A percentile compares a stretch with the other conserved stretches of the same genome.
These are phyloP conservation scores for Thielaviopsis cerberus DNA, from an alignment of 2,329 filamentous ascomycete species.

Conservation along the genomic window DNA sequence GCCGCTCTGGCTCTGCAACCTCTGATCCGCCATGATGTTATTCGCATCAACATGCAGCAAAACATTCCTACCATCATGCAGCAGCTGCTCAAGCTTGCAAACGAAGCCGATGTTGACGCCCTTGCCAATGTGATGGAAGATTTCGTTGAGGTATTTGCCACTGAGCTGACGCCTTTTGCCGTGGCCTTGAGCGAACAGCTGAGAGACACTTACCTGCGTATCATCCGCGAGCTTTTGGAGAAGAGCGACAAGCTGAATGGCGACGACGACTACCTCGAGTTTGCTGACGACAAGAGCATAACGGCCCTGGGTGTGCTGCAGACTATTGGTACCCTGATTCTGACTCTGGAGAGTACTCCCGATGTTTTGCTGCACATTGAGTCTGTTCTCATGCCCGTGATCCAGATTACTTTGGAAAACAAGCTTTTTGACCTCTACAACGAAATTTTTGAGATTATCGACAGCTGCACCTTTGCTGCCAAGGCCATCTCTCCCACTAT, in stretches of 20 bases:
- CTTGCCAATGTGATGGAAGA: slow-evolving; percentile 98
- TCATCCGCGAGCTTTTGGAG: slow-evolving; percentile 78
- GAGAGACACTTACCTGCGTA: slow-evolving; percentile 85
- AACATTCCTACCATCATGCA: slow-evolving; percentile 99
- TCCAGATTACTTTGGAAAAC: slow-evolving; percentile 88
- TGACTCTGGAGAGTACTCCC: slow-evolving; percentile 90
- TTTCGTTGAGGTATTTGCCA: slow-evolving; percentile 96
- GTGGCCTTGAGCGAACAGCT: slow-evolving; percentile 91
- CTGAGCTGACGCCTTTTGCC: slow-evolving; percentile 88
- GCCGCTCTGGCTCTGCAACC: slow-evolving; percentile 87
- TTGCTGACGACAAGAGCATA: slow-evolving; percentile 94
- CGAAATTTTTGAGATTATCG: slow-evolving; percentile 96
- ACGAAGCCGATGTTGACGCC: slow-evolving; percentile 94
- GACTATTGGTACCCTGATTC: slow-evolving; percentile 90
- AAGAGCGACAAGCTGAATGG: slow-evolving; percentile 62
- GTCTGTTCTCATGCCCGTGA: slow-evolving; percentile 90
- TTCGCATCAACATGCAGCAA: slow-evolving; percentile 86
- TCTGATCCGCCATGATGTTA: slow-evolving; percentile 84
- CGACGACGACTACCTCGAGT: slow-evolving; percentile 73
- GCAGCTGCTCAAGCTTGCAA: slow-evolving; percentile 86
- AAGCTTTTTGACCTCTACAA: slow-evolving; percentile 97
- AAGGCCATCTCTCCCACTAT: slow-evolving; percentile 91
- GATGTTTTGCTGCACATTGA: slow-evolving; percentile 90
- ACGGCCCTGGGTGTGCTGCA: slow-evolving; percentile 90
- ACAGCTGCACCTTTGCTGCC: slow-evolving; percentile 95